Base-by-base conservation (phyloP, 192 early-diverging fungal species). In the Podila epigama region DNA sequence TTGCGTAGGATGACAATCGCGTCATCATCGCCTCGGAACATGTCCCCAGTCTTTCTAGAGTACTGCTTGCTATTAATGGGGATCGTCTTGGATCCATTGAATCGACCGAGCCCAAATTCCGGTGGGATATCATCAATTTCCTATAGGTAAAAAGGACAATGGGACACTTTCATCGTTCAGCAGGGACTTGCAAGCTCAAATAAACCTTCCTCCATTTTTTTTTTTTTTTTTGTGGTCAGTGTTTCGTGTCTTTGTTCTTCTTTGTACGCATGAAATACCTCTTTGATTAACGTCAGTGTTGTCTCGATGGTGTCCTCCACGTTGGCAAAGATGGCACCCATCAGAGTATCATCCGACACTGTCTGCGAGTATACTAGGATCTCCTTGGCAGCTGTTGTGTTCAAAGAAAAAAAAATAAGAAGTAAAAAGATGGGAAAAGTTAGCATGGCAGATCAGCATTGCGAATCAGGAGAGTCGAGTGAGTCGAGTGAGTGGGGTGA, bases 41-140 rank as follows among this genome's bases (percentile, higher is more conserved):
- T 57, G 40, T 81, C 84, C 15, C 73, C 79, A 1, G 87, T 64
- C 44, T 73, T 77, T 63, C 88, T 84, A 37, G 51, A 56, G 55
- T 84, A 82, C 55, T 91, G 90, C 62, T 89, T 90, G 28, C 72
- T 67, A 60, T 83, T 83, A 32, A 91, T 75, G 15, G 90, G 90
- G 34, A 91, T 83, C 5, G 42, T 64, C 34, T 85, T 79, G 41
- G 87, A 84, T 31, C 89, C 89, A 34, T 88, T 90, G 54, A 84
- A 82, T 13, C 87, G 80, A 3, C 83, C 60, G 12, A 91, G 37
- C 0, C 66, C 55, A 66, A 86, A 87, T 16, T 67, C 36, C 0
- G 48, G 69, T 6, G 90, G 87, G 0, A 92, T 39, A 27, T 75
- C 83, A 56, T 89, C 90, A 12, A 92, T 72, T 60, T 90, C 90